Evolutionary conservation across 2,329 filamentous ascomycete species (phyloP).

Genomic region (Cordyceps tenuipes): DNA sequence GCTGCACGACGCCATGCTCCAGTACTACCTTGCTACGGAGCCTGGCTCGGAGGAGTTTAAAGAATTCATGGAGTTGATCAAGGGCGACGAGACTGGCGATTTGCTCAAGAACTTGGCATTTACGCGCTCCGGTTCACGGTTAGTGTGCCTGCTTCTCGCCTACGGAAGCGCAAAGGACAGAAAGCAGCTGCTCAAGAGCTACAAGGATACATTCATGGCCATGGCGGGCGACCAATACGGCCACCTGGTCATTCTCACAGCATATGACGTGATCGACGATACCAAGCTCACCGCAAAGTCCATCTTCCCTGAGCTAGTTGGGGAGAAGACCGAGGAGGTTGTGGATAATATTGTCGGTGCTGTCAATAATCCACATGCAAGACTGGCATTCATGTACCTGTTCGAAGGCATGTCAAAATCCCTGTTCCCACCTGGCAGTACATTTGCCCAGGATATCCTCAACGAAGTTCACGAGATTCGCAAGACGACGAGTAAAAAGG

Average conservation of each 20-base stretch:
- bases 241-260: slow-evolving; percentile 73
- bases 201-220: slow-evolving; percentile 79
- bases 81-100: slow-evolving; percentile 85
- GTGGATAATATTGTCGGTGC: slow-evolving; percentile 56
- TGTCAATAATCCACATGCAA: slow-evolving; percentile 57
- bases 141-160: slow-evolving; percentile 75
- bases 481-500: slow-evolving; percentile 85
- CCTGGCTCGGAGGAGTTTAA: slow-evolving; percentile 71
- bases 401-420: slow-evolving; percentile 60
- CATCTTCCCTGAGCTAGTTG: slow-evolving; percentile 79
- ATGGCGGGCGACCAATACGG: slow-evolving; percentile 76
- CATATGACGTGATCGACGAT: slow-evolving; percentile 89
- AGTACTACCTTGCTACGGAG: slow-evolving; percentile 80
- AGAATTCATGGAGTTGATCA: slow-evolving; percentile 84
- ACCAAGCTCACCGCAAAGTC: slow-evolving; percentile 81
- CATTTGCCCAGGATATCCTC: slow-evolving; percentile 61
- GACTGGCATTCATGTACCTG: slow-evolving; percentile 68
- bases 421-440: slow-evolving; percentile 53
- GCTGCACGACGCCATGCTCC: slow-evolving; percentile 95
- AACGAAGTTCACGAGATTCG: slow-evolving; percentile 72
- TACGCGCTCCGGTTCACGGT: slow-evolving; percentile 75
- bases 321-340: slow-evolving; percentile 56
- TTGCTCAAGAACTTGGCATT: slow-evolving; percentile 93
- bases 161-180: slow-evolving; percentile 87
- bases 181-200: slow-evolving; percentile 77